phyloP scores from a whole-genome alignment of 2,329 filamentous ascomycete species.

The Zalaria sp. region DNA sequence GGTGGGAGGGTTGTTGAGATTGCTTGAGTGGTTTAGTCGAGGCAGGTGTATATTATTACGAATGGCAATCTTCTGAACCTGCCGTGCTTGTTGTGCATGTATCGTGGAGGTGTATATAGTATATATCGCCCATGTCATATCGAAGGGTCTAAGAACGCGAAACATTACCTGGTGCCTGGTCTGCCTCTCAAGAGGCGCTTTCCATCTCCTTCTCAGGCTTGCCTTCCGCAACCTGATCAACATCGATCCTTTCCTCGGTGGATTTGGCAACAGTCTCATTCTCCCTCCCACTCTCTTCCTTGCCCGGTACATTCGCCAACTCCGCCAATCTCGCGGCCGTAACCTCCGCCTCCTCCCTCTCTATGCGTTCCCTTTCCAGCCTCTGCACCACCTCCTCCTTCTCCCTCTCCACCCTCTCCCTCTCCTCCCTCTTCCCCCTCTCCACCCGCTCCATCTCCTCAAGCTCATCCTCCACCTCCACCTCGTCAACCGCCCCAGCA shows the following conservation, averaged over 20 bases:
- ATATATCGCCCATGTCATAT: too few relatives aligned
- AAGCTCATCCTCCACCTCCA: slow-evolving; percentile 77
- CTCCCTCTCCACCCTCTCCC: slow-evolving; percentile 57
- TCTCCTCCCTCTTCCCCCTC: slow-evolving; percentile 42
- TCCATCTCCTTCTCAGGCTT: too few relatives aligned
- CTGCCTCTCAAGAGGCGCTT: too few relatives aligned
- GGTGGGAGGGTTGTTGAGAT: background rate
- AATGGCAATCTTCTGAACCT: too few relatives aligned
- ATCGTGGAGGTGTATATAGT: too few relatives aligned
- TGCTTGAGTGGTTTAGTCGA: background rate
- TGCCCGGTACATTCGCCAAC: slow-evolving; percentile 23
- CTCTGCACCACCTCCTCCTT: slow-evolving; percentile 47
- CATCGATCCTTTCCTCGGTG: too few relatives aligned
- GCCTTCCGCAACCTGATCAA: too few relatives aligned
- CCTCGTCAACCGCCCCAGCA: slow-evolving; percentile 51
- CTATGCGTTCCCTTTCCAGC: slow-evolving; percentile 41
- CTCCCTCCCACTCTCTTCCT: slow-evolving; percentile 10
- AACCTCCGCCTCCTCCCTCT: slow-evolving; percentile 19
- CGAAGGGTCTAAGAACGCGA: too few relatives aligned
- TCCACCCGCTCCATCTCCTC: slow-evolving; percentile 50
- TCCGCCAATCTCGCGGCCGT: slow-evolving; percentile 14
- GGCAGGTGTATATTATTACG: too few relatives aligned
- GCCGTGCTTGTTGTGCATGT: too few relatives aligned
- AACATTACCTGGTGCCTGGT: too few relatives aligned
- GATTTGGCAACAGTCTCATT: too few relatives aligned